Percentiles rank a stretch among this genome's conserved stretches.
phyloP scores from a whole-genome alignment of 2,329 filamentous ascomycete species.

The Colletotrichum lentis region DNA sequence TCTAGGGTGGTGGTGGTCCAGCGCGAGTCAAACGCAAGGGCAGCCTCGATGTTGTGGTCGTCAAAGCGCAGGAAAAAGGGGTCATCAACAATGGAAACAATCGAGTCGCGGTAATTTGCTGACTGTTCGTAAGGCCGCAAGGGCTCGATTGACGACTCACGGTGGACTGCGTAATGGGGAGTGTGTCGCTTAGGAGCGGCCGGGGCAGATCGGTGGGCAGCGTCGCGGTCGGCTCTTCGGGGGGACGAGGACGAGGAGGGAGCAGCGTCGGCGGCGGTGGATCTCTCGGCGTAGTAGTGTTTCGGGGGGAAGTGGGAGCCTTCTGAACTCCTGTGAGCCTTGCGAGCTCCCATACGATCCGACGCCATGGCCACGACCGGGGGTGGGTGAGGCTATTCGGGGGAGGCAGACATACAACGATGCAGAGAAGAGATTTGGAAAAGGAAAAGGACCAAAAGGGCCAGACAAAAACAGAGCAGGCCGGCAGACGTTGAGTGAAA shows the following conservation, averaged over 20 bases:
- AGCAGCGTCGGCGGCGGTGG: slow-evolving; percentile 18
- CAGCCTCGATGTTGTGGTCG: slow-evolving; percentile 46
- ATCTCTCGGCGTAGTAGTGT: slow-evolving; percentile 19
- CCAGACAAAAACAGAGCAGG: neutral
- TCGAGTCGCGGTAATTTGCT: slow-evolving; percentile 55
- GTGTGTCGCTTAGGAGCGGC: slow-evolving; percentile 36
- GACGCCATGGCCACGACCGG: slow-evolving; percentile 38
- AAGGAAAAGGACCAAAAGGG: neutral
- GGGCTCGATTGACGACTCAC: slow-evolving; percentile 37
- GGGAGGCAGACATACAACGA: slow-evolving; percentile 22
- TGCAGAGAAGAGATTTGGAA: slow-evolving; percentile 2
- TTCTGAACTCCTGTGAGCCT: slow-evolving; percentile 40
- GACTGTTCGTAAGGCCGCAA: slow-evolving; percentile 43
- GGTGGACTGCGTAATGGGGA: slow-evolving; percentile 36
- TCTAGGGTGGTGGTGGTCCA: slow-evolving; percentile 39
- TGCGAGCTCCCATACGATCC: slow-evolving; percentile 36
- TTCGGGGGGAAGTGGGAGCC: slow-evolving; percentile 35
- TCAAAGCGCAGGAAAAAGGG: slow-evolving; percentile 62
- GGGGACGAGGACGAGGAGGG: slow-evolving; percentile 26
- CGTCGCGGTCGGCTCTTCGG: slow-evolving; percentile 36
- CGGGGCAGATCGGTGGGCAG: slow-evolving; percentile 39
- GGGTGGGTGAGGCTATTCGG: slow-evolving; percentile 20
- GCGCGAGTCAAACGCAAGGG: slow-evolving; percentile 41
- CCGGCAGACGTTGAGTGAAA: slow-evolving; percentile 17
- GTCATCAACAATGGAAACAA: slow-evolving; percentile 64